Conservation (phyloP, 192 early-diverging fungal species). For the Coemansia sp. region DNA sequence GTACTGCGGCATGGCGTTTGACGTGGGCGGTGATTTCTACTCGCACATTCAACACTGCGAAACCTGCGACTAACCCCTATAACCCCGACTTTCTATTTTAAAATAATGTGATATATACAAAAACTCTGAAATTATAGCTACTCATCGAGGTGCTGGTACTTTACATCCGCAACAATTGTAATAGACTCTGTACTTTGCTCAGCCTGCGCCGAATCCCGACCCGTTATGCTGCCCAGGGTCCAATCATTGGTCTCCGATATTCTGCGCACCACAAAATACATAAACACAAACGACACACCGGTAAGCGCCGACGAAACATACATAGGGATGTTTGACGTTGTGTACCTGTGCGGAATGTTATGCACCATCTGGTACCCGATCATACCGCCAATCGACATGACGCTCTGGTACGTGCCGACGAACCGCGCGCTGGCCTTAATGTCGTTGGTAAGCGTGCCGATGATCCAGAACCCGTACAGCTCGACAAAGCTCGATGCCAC, state of each 20-base stretch:
- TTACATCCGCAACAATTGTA: conserved; percentile 27
- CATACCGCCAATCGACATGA: conserved; percentile 38
- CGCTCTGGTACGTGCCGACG: conserved; percentile 37
- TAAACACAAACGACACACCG: conserved; percentile 16
- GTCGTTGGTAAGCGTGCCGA: conserved; percentile 50
- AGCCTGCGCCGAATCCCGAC: background rate
- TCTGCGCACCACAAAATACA: conserved; percentile 32
- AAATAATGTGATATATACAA: background rate
- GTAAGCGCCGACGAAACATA: conserved; percentile 21
- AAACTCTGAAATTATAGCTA: background rate
- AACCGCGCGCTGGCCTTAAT: conserved; percentile 38
- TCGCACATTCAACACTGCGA: background rate
- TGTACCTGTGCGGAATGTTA: conserved; percentile 14
- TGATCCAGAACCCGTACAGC: conserved; percentile 49
- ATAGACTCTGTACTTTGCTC: conserved; percentile 15
- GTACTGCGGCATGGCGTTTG: conserved; percentile 11
- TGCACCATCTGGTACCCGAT: conserved; percentile 27
- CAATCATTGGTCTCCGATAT: conserved; percentile 50
- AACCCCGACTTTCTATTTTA: background rate
- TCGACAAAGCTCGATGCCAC: conserved; percentile 41
- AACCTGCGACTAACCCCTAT: background rate
- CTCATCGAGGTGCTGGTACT: conserved; percentile 20
- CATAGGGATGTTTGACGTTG: conserved; percentile 25
- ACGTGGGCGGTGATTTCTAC: background rate
- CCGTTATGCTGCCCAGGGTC: conserved; percentile 29